Evolutionary conservation across 768 basidiomycete species (phyloP), one percentile per base, ranked within the genome.

Genomic region (Tulasnella sp.): DNA sequence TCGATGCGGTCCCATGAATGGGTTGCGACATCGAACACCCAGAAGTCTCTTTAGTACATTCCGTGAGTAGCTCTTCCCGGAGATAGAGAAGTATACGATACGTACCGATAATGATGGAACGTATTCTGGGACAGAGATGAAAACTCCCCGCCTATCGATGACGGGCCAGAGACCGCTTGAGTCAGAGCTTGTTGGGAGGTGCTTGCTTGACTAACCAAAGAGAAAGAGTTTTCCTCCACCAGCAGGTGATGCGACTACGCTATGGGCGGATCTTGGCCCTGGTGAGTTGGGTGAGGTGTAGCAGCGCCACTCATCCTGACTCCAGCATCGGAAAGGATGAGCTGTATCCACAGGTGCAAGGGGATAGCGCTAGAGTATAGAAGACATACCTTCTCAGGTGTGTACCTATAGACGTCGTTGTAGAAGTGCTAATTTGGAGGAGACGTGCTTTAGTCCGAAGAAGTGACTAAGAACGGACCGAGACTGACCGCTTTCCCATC

Each of bases 1-100:
- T 96, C 95, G 73, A 96, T 93, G 10, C 93, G 86, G 80, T 96
- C 93, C 95, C 96, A 97, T 0, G 88, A 84, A 79, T 94, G 92
- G 0, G 90, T 91, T 3, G 87, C 81, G 32, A 97, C 89, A 80
- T 94, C 93, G 82, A 96, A 96, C 70, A 80, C 79, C 86, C 96
- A 96, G 82, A 96, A 91, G 82, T 96, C 93, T 69, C 93, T 89
- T 82, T 94, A 96, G 5, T 44, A 32, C 15, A 81, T 96, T 94
- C 79, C 94, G 11, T 42, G 9, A 40, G n/a, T 13, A 15, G 32
- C 16, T 35, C 11, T 20, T 35, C 32, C 15, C 11, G 5, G 61
- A 67, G n/a, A 29, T 35, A 67, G 15, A 32, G 32, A 16, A 10
- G 32, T 32, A 15, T 35, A 15, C 1, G 29, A 67, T 5, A 11